A percentile compares a stretch with the other conserved stretches of the same genome.
phyloP scores from a whole-genome alignment of 768 basidiomycete genomes.

The Termitomyces sp. region DNA sequence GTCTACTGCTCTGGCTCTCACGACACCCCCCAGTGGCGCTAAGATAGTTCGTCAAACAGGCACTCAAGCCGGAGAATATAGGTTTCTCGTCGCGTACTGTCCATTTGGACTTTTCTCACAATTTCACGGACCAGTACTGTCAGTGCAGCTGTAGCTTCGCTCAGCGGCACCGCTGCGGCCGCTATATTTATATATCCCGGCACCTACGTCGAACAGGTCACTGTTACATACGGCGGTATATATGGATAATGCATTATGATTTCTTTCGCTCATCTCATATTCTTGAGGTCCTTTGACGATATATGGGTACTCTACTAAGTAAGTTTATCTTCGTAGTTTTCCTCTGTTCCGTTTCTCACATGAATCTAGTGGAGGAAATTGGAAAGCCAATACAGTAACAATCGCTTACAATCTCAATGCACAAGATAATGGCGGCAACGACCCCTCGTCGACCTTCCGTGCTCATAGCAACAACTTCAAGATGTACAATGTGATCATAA shows the following conservation, averaged over 20 bases:
- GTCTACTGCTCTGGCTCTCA: constrained; percentile 8
- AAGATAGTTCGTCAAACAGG: constrained; percentile 21
- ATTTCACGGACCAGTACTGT: constrained; percentile 11
- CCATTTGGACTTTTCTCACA: background rate
- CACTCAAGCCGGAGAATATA: constrained; percentile 21
- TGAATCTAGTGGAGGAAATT: constrained; percentile 14
- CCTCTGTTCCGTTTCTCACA: background rate
- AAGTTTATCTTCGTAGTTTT: background rate
- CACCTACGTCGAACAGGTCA: constrained; percentile 24
- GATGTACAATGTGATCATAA: constrained; percentile 21
- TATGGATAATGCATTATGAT: background rate
- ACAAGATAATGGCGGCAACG: constrained; percentile 22
- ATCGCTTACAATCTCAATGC: constrained; percentile 24
- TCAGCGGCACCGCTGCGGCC: constrained; percentile 15
- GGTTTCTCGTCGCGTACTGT: background rate
- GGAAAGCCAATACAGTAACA: constrained; percentile 20
- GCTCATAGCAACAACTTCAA: constrained; percentile 16
- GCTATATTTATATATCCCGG: constrained; percentile 22
- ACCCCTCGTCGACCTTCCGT: constrained; percentile 22
- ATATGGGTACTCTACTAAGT: constrained; percentile 20
- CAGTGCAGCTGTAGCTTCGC: constrained; percentile 18
- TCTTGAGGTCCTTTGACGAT: constrained; percentile 16
- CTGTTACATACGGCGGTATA: constrained; percentile 13
- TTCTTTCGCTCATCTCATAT: background rate
- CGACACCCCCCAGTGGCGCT: constrained; percentile 21